Evolutionary conservation across 768 basidiomycete species (phyloP).

Genomic region (Trametes punicea): DNA sequence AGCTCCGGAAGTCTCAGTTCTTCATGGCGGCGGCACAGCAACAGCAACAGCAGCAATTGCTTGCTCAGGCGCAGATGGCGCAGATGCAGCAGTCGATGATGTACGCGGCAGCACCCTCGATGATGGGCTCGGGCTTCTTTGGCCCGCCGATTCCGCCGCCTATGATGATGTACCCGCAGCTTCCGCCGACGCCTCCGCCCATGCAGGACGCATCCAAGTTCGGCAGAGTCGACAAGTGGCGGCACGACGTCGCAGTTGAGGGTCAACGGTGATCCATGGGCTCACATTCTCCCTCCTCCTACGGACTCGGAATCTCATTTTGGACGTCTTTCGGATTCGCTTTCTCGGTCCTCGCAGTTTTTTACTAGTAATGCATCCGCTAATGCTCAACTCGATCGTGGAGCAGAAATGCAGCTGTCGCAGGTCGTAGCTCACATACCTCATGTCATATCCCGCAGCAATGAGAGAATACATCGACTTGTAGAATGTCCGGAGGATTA

Average conservation of each 20-base stretch:
- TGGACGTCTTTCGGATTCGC: constrained; percentile 9
- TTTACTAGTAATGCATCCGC: background rate
- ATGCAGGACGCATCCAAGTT: constrained; percentile 63
- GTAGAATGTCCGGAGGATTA: constrained; percentile 21
- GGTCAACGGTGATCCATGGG: constrained; percentile 38
- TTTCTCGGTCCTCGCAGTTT: constrained; percentile 15
- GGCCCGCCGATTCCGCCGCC: constrained; percentile 44
- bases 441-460: constrained; percentile 23
- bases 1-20: constrained; percentile 66
- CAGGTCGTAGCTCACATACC: constrained; percentile 11
- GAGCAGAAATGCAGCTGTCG: background rate
- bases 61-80: constrained; percentile 71
- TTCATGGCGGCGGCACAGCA: constrained; percentile 54
- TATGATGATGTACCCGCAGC: constrained; percentile 41
- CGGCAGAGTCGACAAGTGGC: constrained; percentile 75
- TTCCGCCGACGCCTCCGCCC: constrained; percentile 59
- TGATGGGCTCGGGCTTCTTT: constrained; percentile 73
- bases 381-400: background rate
- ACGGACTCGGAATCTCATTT: constrained; percentile 1
- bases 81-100: constrained; percentile 68
- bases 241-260: constrained; percentile 72
- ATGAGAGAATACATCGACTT: constrained; percentile 18
- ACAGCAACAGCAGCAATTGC: constrained; percentile 56
- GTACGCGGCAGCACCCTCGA: constrained; percentile 53
- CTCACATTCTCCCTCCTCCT: background rate